These are phyloP conservation scores for Starmerella khaoyaiensis DNA, from an alignment of 805 yeast genomes.

Conservation along the genomic window DNA sequence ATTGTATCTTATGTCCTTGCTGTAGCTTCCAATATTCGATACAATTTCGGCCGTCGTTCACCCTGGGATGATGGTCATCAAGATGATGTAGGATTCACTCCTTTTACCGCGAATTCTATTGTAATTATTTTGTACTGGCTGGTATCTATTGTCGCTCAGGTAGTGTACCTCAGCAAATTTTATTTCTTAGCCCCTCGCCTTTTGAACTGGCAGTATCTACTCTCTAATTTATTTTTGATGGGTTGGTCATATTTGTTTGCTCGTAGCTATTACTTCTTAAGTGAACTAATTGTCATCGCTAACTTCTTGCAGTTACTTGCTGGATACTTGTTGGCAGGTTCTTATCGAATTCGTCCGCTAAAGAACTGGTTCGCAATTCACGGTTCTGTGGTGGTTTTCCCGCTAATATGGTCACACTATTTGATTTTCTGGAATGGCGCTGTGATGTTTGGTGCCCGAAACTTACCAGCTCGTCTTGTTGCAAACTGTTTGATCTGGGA, in stretches of 20 bases:
- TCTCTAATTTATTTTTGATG: slow-evolving; percentile 47
- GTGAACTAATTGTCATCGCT: slow-evolving; percentile 45
- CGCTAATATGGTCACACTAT: slow-evolving; percentile 61
- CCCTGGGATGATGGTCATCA: slow-evolving; percentile 33
- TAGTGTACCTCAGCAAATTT: slow-evolving; percentile 27
- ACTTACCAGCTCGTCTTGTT: slow-evolving; percentile 47
- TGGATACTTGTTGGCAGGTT: slow-evolving; percentile 46
- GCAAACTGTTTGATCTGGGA: slow-evolving; percentile 72
- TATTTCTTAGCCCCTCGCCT: slow-evolving; percentile 20
- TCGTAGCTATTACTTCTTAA: slow-evolving; percentile 42
- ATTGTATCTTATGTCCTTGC: slow-evolving; percentile 45
- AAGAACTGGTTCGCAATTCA: slow-evolving; percentile 47
- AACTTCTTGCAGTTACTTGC: slow-evolving; percentile 49
- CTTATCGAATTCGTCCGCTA: slow-evolving; percentile 43
- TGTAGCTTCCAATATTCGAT: slow-evolving; percentile 41
- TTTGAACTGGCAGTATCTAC: slow-evolving; percentile 48
- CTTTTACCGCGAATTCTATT: slow-evolving; percentile 43
- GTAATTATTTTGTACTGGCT: slow-evolving; percentile 44
- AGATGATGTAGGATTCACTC: slow-evolving; percentile 45
- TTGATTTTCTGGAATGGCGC: slow-evolving; percentile 81
- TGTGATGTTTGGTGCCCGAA: slow-evolving; percentile 48
- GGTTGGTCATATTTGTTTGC: slow-evolving; percentile 55
- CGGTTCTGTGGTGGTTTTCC: slow-evolving; percentile 53
- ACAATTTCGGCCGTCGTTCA: slow-evolving; percentile 44
- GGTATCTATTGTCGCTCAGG: slow-evolving; percentile 40